Conservation (phyloP, 176 grass and related monocot genomes). For the Tillandsia fasciculata region DNA sequence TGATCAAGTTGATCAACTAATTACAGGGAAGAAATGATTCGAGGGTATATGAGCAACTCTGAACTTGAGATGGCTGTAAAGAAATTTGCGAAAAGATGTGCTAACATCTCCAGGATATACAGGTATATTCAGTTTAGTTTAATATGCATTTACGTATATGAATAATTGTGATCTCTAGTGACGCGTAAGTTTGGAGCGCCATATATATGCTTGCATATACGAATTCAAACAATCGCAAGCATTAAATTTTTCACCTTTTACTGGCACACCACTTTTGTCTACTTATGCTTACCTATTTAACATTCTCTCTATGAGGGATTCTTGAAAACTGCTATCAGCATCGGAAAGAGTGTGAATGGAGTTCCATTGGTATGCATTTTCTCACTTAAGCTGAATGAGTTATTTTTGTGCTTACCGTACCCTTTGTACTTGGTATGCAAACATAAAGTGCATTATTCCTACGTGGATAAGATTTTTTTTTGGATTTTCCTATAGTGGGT, state of each 20-base stretch:
- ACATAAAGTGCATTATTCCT: neutral
- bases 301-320: conserved; percentile 95
- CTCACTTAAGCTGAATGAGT: neutral
- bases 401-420: conserved; percentile 5
- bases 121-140: conserved; percentile 45
- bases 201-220: too few relatives aligned
- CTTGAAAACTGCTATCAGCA: conserved; percentile 69
- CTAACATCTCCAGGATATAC: conserved; percentile 76
- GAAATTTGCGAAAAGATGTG: conserved; percentile 47
- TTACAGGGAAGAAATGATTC: conserved; percentile 53
- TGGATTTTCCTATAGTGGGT: conserved; percentile 53
- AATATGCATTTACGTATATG: neutral
- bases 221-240: neutral
- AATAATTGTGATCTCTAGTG: conserved; percentile 14
- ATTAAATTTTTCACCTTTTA: neutral
- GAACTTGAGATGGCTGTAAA: conserved; percentile 56
- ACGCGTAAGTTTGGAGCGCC: too few relatives aligned
- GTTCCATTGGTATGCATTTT: conserved; percentile 57
- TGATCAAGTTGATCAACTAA: conserved; percentile 7
- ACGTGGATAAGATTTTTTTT: conserved; percentile 17
- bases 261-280: conserved; percentile 16
- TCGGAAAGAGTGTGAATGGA: conserved; percentile 87
- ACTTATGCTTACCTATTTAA: conserved; percentile 44
- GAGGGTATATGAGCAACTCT: conserved; percentile 63
- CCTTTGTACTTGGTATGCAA: conserved; percentile 1